These are phyloP conservation scores for Carex parvula DNA, from an alignment of 176 grass and related monocot genomes.

Conservation along the genomic window DNA sequence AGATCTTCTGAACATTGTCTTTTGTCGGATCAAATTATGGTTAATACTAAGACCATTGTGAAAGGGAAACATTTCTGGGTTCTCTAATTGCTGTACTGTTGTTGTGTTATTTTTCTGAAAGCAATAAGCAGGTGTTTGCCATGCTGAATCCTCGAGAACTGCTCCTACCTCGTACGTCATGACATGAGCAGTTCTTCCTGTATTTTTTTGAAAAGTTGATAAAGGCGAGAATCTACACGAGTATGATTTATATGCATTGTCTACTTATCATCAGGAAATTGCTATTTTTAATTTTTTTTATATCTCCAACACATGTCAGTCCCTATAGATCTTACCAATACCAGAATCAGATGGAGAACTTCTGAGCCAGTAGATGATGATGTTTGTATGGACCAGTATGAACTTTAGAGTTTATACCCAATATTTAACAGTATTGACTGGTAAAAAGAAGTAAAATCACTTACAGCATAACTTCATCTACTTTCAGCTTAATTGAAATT, in stretches of 20 bases:
- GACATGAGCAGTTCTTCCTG: slow-evolving; percentile 48
- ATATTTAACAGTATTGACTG: neutral
- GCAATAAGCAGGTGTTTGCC: slow-evolving; percentile 62
- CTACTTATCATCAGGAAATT: neutral
- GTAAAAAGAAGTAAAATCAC: neutral
- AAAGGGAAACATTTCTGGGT: neutral
- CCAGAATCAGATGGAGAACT: neutral
- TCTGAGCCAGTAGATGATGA: neutral
- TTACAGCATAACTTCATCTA: no score
- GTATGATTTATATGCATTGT: neutral
- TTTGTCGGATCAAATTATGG: neutral
- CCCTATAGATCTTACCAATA: no score
- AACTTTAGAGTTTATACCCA: no score
- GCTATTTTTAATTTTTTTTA: neutral
- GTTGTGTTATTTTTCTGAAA: slow-evolving; percentile 25
- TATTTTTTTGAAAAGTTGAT: slow-evolving; percentile 17
- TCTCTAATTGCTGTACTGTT: neutral
- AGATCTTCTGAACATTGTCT: neutral
- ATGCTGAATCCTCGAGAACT: slow-evolving; percentile 38
- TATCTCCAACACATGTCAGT: neutral
- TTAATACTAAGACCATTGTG: neutral
- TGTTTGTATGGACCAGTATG: no score
- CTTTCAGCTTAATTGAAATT: neutral
- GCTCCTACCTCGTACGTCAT: slow-evolving; percentile 56
- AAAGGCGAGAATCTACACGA: neutral